phyloP scores from a whole-genome alignment of 2,329 filamentous ascomycete species.

The Uncinocarpus reesii region DNA sequence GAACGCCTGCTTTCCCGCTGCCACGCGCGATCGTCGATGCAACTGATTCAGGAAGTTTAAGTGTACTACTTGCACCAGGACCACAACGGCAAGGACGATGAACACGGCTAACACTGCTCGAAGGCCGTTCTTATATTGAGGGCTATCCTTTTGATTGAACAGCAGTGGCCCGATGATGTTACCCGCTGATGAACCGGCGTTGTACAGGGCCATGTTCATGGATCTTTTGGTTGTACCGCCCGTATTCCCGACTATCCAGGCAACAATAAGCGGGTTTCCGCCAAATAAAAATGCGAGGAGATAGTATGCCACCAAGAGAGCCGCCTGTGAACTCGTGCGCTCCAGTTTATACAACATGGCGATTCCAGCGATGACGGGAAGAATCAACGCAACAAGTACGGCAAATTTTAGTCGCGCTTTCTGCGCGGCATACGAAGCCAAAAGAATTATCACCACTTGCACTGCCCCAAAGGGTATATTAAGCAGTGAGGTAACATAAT shows the following conservation, averaged over 20 bases:
- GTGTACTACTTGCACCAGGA: constrained; percentile 46
- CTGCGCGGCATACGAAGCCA: constrained; percentile 49
- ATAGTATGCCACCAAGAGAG: constrained; percentile 53
- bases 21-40: constrained; percentile 46
- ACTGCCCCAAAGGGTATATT: constrained; percentile 59
- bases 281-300: constrained; percentile 57
- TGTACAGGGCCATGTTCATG: constrained; percentile 53
- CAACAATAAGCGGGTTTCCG: constrained; percentile 54
- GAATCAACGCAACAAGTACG: constrained; percentile 44
- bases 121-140: constrained; percentile 49
- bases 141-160: constrained; percentile 49
- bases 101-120: constrained; percentile 40
- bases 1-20: constrained; percentile 50
- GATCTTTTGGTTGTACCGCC: constrained; percentile 59
- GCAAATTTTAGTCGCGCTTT: constrained; percentile 48
- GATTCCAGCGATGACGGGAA: constrained; percentile 52
- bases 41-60: constrained; percentile 45
- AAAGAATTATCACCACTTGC: constrained; percentile 50
- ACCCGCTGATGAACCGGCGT: constrained; percentile 51
- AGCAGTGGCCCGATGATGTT: constrained; percentile 59
- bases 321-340: constrained; percentile 28
- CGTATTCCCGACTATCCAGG: constrained; percentile 61
- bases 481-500: constrained; percentile 48
- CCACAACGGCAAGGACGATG: constrained; percentile 43
- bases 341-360: constrained; percentile 28